Evolutionary conservation across 805 yeast species (phyloP), one percentile per base, ranked within the genome.

Genomic region (Nakazawaea ishiwadae): DNA sequence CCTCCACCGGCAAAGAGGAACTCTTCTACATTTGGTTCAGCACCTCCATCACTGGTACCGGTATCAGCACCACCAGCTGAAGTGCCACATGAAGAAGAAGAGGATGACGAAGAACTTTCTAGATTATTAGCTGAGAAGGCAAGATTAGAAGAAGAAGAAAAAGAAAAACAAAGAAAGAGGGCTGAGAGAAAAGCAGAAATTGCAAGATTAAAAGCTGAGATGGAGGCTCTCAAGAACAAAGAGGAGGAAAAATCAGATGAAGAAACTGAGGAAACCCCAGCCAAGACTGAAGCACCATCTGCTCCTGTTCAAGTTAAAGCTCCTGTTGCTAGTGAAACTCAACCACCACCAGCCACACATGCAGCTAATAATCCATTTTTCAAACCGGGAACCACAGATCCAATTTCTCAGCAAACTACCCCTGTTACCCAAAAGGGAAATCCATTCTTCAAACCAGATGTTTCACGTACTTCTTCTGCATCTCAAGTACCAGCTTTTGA

Each of bases 401-500:
- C 44, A 5, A 48, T 39, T 8, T 31, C 40, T 14, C 47, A 20
- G 18, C 33, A 27, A 8, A 9, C 41, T 17, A 21, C 48, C 18
- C 39, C 54, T n/a, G 44, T 34, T 4, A 21, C 39, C 15, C 45
- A 35, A 15, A 39, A 34, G n/a, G 69, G 71, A 38, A 74, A 73
- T 46, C 85, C 87, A 39, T 81, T 81, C 54, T 81, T 81, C 58
- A 78, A 76, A 51, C 74, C 77, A 6, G 52, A 51, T 11, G 48
- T 52, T 17, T 46, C 59, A 16, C 18, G 55, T 4, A 48, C 54
- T 19, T 39, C 58, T 1, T 47, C 45, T n/a, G 14, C 35, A 12
- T 53, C 65, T 3, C 48, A 60, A 0, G 63, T 53, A 8, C 50
- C 59, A 4, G 52, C 51, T 2, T 62, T 79, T 48, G 86, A 81